Conservation (phyloP, 2,329 filamentous ascomycete genomes). For the Ascochyta viciae-villosae region DNA sequence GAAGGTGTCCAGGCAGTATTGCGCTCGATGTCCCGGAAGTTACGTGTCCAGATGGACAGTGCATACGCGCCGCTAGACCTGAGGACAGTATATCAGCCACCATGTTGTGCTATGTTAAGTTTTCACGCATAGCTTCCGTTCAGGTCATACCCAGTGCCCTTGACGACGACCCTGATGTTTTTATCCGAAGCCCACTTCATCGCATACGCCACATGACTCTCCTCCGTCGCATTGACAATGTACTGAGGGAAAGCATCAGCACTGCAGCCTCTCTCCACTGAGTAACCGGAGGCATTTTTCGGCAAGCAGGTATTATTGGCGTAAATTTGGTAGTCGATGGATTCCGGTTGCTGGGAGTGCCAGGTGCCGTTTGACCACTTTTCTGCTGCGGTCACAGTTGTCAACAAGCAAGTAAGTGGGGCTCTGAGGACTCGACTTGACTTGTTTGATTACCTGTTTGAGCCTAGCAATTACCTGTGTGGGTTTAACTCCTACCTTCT, state of each 20-base stretch:
- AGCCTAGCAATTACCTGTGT: too few species aligned
- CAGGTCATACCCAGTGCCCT: constrained; percentile 20
- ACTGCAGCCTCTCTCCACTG: constrained; percentile 31
- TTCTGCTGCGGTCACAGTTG: too few species aligned
- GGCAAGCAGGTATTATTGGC: constrained; percentile 48
- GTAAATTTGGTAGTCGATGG: constrained; percentile 39
- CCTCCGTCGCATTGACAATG: constrained; percentile 44
- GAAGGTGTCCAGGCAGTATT: constrained; percentile 7
- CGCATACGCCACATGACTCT: constrained; percentile 35
- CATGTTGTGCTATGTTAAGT: not conserved
- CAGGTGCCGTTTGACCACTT: constrained; percentile 42
- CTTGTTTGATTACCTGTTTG: too few species aligned
- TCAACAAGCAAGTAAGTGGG: too few species aligned
- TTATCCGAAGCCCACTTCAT: constrained; percentile 34
- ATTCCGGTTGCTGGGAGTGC: constrained; percentile 43
- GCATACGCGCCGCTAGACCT: constrained; percentile 26
- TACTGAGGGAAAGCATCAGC: constrained; percentile 43
- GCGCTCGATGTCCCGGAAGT: constrained; percentile 18
- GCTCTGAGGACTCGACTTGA: too few species aligned
- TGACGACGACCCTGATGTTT: constrained; percentile 21
- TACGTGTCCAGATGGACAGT: constrained; percentile 31
- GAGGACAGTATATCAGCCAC: not conserved
- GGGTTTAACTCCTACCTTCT: too few species aligned
- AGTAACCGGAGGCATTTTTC: constrained; percentile 30
- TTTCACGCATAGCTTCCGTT: constrained; percentile 10